Conservation (phyloP, 139 green algal species). For the Picochlorum sp. region DNA sequence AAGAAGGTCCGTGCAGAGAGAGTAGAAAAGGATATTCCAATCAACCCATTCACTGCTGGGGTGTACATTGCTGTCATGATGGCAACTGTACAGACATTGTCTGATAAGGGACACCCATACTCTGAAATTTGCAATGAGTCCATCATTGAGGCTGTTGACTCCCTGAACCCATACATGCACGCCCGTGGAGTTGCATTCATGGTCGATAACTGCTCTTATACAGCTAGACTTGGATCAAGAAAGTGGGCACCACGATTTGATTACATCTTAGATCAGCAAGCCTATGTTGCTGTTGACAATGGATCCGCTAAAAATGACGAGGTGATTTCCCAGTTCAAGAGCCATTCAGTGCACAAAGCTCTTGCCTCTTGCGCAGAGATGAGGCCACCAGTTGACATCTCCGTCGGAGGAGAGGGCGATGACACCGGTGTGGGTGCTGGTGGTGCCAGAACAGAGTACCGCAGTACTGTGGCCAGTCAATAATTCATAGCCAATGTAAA, state of each 20-base stretch:
- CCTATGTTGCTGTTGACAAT: conserved; percentile 65
- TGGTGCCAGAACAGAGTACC: conserved; percentile 76
- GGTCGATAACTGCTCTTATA: conserved; percentile 99
- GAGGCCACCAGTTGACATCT: conserved; percentile 95
- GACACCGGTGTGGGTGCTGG: conserved; percentile 61
- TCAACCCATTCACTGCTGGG: conserved; percentile 98
- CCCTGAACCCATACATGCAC: conserved; percentile 99
- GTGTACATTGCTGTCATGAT: conserved; percentile 99
- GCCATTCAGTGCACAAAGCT: conserved; percentile 52
- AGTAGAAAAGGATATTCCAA: conserved; percentile 79
- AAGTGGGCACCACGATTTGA: conserved; percentile 98
- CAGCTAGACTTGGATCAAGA: conserved; percentile 86
- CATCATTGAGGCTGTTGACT: conserved; percentile 82
- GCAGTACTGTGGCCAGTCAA: conserved; percentile 18
- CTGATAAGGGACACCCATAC: conserved; percentile 92
- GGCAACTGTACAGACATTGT: conserved; percentile 84
- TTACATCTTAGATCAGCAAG: conserved; percentile 95
- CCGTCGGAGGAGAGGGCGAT: conserved; percentile 65
- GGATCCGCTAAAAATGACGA: conserved; percentile 51
- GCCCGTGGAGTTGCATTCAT: conserved; percentile 98
- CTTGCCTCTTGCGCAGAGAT: conserved; percentile 83
- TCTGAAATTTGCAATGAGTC: conserved; percentile 99
- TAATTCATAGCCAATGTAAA: conserved; percentile 8
- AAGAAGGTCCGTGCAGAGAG: conserved; percentile 70
- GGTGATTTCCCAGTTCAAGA: conserved; percentile 40